Evolutionary conservation across 2,329 filamentous ascomycete species (phyloP).

Genomic region (Exophiala alcalophila): DNA sequence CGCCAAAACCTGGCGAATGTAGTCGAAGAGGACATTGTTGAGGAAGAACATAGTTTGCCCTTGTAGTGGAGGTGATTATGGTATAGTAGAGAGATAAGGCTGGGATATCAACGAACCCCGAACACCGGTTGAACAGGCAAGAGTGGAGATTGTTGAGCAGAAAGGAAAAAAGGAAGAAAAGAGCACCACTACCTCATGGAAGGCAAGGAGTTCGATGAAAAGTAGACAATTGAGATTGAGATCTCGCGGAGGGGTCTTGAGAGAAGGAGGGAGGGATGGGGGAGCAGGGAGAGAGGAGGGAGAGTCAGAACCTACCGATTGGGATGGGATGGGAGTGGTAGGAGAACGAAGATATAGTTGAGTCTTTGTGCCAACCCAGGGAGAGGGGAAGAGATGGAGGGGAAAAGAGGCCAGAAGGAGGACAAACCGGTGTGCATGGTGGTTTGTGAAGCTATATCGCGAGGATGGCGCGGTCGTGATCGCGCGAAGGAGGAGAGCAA

Average conservation of each 20-base stretch:
- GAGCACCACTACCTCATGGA: slow-evolving; percentile 14
- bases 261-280: not conserved
- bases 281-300: slow-evolving; percentile 9
- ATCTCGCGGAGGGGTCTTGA: not conserved
- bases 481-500: slow-evolving; percentile 19
- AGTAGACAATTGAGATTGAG: slow-evolving; percentile 1
- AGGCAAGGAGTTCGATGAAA: slow-evolving; percentile 11
- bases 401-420: slow-evolving; percentile 12
- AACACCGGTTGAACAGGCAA: slow-evolving; percentile 13
- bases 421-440: slow-evolving; percentile 19
- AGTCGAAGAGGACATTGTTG: slow-evolving; percentile 24
- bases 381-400: slow-evolving; percentile 10
- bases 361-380: slow-evolving; percentile 6
- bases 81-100: too few relatives aligned
- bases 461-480: slow-evolving; percentile 27
- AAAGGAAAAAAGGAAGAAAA: slow-evolving; percentile 5
- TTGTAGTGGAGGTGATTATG: not conserved
- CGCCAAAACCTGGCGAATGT: slow-evolving; percentile 39
- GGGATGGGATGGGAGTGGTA: slow-evolving; percentile 5
- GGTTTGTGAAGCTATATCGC: slow-evolving; percentile 28
- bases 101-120: slow-evolving; percentile 1
- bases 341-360: slow-evolving; percentile 11
- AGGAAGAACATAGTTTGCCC: slow-evolving; percentile 18
- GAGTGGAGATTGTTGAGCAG: slow-evolving; percentile 26
- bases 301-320: slow-evolving; percentile 11